phyloP scores from a whole-genome alignment of 75 land plant genomes.

The Selaginella tamariscina region DNA sequence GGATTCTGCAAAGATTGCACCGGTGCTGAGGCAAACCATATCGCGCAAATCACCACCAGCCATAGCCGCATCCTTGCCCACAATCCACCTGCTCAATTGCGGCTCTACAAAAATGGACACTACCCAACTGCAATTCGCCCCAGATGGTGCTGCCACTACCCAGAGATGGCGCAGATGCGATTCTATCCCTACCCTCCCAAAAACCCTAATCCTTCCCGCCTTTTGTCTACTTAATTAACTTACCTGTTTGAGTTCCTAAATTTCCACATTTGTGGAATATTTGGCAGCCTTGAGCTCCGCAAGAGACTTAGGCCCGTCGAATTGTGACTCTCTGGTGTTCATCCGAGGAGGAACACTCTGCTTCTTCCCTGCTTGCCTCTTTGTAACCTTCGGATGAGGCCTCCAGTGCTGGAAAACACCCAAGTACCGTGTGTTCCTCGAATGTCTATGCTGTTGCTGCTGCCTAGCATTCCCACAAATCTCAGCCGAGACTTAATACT shows the following conservation, averaged over 20 bases:
- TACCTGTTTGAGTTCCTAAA: neutral
- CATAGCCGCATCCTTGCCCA: too few relatives aligned
- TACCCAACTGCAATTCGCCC: too few relatives aligned
- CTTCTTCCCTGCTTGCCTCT: neutral
- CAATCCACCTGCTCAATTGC: too few relatives aligned
- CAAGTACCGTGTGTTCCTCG: neutral
- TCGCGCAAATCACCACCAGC: too few relatives aligned
- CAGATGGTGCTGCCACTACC: too few relatives aligned
- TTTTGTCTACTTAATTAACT: too few relatives aligned
- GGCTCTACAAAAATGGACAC: too few relatives aligned
- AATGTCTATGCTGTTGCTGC: neutral
- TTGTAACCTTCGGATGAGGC: neutral
- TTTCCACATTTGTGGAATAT: neutral
- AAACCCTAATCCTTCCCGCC: too few relatives aligned
- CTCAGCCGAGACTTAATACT: neutral
- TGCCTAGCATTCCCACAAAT: neutral
- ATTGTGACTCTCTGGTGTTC: neutral
- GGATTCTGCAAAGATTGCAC: too few relatives aligned
- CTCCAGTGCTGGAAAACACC: neutral
- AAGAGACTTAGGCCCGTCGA: neutral
- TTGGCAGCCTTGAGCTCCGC: neutral
- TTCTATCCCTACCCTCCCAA: too few relatives aligned
- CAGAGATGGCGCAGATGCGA: too few relatives aligned
- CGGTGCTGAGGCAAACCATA: too few relatives aligned
- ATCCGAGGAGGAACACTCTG: neutral